A percentile compares a stretch with the other conserved stretches of the same genome.
These are phyloP conservation scores for Microsporum canis DNA, from an alignment of 2,329 filamentous ascomycete species.

Conservation along the genomic window DNA sequence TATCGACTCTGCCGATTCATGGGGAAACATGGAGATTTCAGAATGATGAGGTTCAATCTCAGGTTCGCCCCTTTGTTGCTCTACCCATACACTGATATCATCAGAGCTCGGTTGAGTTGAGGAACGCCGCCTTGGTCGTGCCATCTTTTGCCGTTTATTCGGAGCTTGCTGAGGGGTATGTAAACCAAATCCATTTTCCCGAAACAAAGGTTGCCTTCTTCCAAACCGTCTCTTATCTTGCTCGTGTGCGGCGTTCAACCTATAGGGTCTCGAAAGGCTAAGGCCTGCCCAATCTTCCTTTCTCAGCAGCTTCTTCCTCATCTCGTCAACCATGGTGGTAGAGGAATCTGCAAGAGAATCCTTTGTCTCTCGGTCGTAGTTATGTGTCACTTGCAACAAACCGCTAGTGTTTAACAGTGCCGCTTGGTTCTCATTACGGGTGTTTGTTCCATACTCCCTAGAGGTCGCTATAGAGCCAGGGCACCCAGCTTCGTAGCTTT, in stretches of 20 bases:
- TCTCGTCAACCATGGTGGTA: background rate
- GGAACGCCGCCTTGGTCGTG: constrained; percentile 17
- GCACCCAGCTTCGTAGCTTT: background rate
- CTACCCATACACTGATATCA: constrained; percentile 16
- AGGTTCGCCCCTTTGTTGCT: background rate
- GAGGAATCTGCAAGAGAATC: background rate
- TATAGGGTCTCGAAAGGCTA: constrained; percentile 24
- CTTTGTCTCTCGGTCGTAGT: background rate
- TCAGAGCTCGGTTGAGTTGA: constrained; percentile 7
- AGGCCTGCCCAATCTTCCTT: constrained; percentile 30
- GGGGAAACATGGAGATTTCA: constrained; percentile 2
- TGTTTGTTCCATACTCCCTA: background rate
- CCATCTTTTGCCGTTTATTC: constrained; percentile 5
- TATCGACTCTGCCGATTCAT: constrained; percentile 26
- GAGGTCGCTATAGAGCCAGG: background rate
- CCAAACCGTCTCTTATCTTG: constrained; percentile 8
- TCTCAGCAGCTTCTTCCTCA: constrained; percentile 21
- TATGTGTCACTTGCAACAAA: no score
- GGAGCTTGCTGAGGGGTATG: background rate
- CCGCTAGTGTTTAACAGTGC: background rate
- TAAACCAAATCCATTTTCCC: no score
- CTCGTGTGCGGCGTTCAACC: constrained; percentile 17
- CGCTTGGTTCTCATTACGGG: background rate
- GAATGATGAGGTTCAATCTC: background rate
- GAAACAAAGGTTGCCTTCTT: background rate